Base-by-base conservation (phyloP, 495 filamentous ascomycete genomes). In the Xylaria palmicola region DNA sequence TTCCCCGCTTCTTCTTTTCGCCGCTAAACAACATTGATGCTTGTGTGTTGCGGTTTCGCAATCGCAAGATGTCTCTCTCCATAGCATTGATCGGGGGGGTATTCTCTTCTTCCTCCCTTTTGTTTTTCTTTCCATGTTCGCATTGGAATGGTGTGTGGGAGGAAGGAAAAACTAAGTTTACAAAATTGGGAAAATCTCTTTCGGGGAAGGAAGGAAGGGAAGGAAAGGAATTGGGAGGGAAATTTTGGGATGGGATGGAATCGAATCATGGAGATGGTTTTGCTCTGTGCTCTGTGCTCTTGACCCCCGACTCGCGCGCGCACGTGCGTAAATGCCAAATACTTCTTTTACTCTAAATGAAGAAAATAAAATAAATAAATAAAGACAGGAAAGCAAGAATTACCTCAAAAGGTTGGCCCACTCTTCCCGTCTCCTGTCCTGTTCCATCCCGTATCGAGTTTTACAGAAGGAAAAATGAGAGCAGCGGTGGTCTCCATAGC, bases 1-100 rank as follows among this genome's bases (percentile, higher is more conserved):
- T 20, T 19, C 20, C 40, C 15, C 17, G n/a, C 40, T 2, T 43
- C 24, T 27, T 13, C 10, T 7, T 27, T 47, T 2, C 19, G 9
- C 8, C 13, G 12, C 7, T 22, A n/a, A n/a, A n/a, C n/a, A n/a
- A n/a, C n/a, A n/a, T n/a, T n/a, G n/a, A n/a, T n/a, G n/a, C n/a
- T n/a, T n/a, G n/a, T n/a, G n/a, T n/a, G n/a, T n/a, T n/a, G n/a
- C n/a, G n/a, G n/a, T n/a, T n/a, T n/a, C n/a, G n/a, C n/a, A n/a
- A n/a, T 30, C 37, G 9, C 52, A 32, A 43, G 24, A 39, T 48
- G n/a, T n/a, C n/a, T n/a, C n/a, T 51, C 53, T 56, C 53, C 10
- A 44, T 56, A 44, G 53, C 53, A 56, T 56, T 56, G 26, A 30
- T 44, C 36, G 27, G 37, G 37, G 53, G 29, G 53, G 43, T 54